These are phyloP conservation scores for Lyophyllum semitale DNA, from an alignment of 768 basidiomycete species.

Conservation along the genomic window DNA sequence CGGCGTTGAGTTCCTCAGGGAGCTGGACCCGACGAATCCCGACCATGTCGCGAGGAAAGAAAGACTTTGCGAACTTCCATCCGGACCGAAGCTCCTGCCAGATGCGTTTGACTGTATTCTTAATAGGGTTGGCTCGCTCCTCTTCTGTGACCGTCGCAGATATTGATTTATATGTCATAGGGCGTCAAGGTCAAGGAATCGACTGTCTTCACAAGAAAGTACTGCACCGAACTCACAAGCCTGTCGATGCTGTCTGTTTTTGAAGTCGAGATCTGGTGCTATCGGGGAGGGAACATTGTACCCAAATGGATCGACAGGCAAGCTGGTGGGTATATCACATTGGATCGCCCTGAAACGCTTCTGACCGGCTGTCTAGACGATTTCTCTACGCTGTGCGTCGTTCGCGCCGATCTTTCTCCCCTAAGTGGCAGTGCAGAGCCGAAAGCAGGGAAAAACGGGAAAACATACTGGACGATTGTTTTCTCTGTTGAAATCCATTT, in stretches of 20 bases:
- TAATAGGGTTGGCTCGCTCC: constrained; percentile 49
- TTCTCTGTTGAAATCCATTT: constrained; percentile 86
- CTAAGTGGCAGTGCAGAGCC: constrained; percentile 71
- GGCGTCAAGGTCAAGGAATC: constrained; percentile 79
- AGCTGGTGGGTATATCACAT: constrained; percentile 39
- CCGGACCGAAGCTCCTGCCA: constrained; percentile 74
- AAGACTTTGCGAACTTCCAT: constrained; percentile 72
- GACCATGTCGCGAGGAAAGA: constrained; percentile 68
- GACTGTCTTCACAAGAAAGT: constrained; percentile 79
- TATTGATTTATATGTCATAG: constrained; percentile 32
- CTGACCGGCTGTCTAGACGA: constrained; percentile 40
- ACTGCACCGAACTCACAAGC: constrained; percentile 80
- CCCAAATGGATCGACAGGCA: constrained; percentile 76
- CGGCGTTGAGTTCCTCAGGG: constrained; percentile 77
- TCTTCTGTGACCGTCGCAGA: not conserved
- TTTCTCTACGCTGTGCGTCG: constrained; percentile 77
- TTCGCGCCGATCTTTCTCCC: constrained; percentile 76
- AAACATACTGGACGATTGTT: constrained; percentile 81
- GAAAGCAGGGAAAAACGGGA: constrained; percentile 63
- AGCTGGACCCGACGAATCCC: constrained; percentile 62
- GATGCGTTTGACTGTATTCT: constrained; percentile 86
- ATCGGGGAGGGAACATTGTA: constrained; percentile 67
- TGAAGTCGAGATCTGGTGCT: constrained; percentile 86
- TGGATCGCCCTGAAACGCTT: not conserved
- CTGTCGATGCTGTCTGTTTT: constrained; percentile 76